These are phyloP conservation scores for Saposhnikovia divaricata DNA, from an alignment of 129 eudicot species.

Conservation along the genomic window DNA sequence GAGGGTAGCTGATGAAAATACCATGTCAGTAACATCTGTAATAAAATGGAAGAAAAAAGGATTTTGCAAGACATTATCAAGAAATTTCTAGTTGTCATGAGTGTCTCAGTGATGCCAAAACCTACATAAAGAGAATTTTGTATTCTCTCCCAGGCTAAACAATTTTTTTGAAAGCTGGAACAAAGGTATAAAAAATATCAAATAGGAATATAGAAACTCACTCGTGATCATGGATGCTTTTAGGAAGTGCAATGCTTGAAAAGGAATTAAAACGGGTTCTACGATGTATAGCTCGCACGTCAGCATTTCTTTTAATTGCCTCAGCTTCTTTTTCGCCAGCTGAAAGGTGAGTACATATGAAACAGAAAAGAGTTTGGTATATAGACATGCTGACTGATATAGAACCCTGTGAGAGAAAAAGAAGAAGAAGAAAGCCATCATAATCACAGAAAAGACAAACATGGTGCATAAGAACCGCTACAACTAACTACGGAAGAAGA, in stretches of 20 bases:
- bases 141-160: neutral
- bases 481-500: neutral
- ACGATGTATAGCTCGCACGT: slow-evolving; percentile 77
- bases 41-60: neutral
- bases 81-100: neutral
- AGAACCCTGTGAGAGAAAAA: slow-evolving; percentile 54
- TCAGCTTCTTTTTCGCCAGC: slow-evolving; percentile 87
- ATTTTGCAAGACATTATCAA: neutral
- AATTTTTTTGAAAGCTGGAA: neutral
- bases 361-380: slow-evolving; percentile 85
- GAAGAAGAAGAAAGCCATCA: neutral
- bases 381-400: slow-evolving; percentile 94
- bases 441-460: neutral
- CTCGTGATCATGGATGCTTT: slow-evolving; percentile 78
- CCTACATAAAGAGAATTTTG: neutral
- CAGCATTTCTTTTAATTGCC: slow-evolving; percentile 68
- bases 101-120: neutral
- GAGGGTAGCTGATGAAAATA: neutral
- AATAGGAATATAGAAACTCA: slow-evolving; percentile 26
- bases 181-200: neutral
- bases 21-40: neutral
- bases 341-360: slow-evolving; percentile 81
- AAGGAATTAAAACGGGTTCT: slow-evolving; percentile 62
- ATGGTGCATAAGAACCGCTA: neutral
- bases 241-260: slow-evolving; percentile 50